phyloP scores from a whole-genome alignment of 2,329 filamentous ascomycete species.

The Neonectria ditissima region DNA sequence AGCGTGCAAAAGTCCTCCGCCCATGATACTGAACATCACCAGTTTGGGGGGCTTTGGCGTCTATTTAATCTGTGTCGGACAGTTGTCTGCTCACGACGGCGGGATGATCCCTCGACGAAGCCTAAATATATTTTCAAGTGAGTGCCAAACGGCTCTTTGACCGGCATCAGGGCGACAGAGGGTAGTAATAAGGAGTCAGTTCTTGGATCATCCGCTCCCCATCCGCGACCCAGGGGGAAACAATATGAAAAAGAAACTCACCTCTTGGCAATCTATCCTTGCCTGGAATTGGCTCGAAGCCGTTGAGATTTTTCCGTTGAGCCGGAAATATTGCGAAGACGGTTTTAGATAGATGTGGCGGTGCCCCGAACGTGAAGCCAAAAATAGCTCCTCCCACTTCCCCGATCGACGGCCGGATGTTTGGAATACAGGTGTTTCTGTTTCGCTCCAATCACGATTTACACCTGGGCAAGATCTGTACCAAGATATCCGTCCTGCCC shows the following conservation, averaged over 20 bases:
- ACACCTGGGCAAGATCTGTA: neutral
- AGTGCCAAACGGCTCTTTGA: conserved; percentile 4
- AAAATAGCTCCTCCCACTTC: conserved; percentile 16
- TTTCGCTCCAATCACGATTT: conserved; percentile 13
- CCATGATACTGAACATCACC: neutral
- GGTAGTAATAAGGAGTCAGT: neutral
- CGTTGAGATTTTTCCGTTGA: conserved; percentile 20
- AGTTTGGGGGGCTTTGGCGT: neutral
- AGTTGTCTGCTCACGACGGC: neutral
- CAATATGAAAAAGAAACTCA: conserved; percentile 10
- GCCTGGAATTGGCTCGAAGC: conserved; percentile 14
- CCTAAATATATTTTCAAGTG: neutral
- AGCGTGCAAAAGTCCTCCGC: neutral
- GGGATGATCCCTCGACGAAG: neutral
- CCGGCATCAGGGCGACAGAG: conserved; percentile 4
- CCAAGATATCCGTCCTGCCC: neutral
- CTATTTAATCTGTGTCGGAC: conserved; percentile 11
- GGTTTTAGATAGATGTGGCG: conserved; percentile 22
- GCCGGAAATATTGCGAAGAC: conserved; percentile 11
- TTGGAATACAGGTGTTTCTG: conserved; percentile 20
- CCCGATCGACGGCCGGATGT: neutral
- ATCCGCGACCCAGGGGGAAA: neutral
- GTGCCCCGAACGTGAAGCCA: conserved; percentile 13
- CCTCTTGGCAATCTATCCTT: conserved; percentile 9
- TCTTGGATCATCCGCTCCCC: neutral